These are phyloP conservation scores for Boletus sensibilis DNA, from an alignment of 768 basidiomycete genomes.

Conservation along the genomic window DNA sequence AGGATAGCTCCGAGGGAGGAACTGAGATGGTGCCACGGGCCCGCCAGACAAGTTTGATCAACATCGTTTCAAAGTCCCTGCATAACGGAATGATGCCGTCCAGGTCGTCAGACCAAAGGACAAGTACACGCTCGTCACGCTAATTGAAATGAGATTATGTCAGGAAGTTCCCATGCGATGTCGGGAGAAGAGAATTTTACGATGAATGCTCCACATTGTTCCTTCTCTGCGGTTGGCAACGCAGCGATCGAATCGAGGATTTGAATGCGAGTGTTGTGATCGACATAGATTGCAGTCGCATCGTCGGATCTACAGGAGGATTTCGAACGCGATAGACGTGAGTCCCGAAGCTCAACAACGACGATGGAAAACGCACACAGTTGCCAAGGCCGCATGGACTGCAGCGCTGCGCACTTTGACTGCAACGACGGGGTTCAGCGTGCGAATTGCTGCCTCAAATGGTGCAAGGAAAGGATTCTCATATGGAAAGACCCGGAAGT, in stretches of 20 bases:
- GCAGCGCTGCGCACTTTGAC: slow-evolving; percentile 80
- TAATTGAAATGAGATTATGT: slow-evolving; percentile 26
- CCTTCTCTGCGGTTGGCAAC: slow-evolving; percentile 80
- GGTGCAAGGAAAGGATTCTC: slow-evolving; percentile 78
- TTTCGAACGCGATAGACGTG: neutral
- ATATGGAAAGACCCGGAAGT: slow-evolving; percentile 82
- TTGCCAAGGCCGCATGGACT: slow-evolving; percentile 73
- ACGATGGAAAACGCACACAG: slow-evolving; percentile 48
- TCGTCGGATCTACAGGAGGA: slow-evolving; percentile 49
- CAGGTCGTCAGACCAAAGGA: slow-evolving; percentile 83
- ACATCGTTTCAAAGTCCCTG: slow-evolving; percentile 68
- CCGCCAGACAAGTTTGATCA: slow-evolving; percentile 82
- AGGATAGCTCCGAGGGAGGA: slow-evolving; percentile 38
- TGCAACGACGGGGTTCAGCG: slow-evolving; percentile 80
- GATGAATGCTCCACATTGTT: slow-evolving; percentile 87
- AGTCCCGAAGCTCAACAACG: neutral
- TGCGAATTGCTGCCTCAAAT: slow-evolving; percentile 76
- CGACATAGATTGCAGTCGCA: slow-evolving; percentile 63
- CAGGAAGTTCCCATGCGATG: neutral
- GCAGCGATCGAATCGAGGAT: slow-evolving; percentile 69
- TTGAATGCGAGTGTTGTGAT: slow-evolving; percentile 82
- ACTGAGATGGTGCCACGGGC: slow-evolving; percentile 38
- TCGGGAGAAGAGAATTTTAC: slow-evolving; percentile 39
- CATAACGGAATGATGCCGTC: slow-evolving; percentile 76
- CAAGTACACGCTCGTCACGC: slow-evolving; percentile 81